A percentile compares a stretch with the other conserved stretches of the same genome.
Evolutionary conservation across 768 basidiomycete species (phyloP).

Genomic region (Porphyrellus cyaneotinctus): DNA sequence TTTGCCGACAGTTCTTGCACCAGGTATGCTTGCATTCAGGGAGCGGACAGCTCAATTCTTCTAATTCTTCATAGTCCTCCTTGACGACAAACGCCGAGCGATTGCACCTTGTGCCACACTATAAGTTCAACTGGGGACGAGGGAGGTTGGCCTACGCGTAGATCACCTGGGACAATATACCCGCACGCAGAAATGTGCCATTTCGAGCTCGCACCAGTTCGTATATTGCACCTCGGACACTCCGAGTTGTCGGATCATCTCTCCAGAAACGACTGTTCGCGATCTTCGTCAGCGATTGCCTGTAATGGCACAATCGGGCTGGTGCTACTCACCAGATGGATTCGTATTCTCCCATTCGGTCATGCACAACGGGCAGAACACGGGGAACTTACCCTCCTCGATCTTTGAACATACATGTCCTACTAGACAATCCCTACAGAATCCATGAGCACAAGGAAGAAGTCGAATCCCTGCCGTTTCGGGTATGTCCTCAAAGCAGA

Average conservation of each 20-base stretch:
- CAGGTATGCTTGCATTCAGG: constrained; percentile 47
- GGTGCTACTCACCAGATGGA: constrained; percentile 31
- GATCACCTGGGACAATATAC: constrained; percentile 48
- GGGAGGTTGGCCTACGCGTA: not conserved
- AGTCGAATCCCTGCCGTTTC: constrained; percentile 39
- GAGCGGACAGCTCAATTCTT: constrained; percentile 47
- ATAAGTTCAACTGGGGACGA: not conserved
- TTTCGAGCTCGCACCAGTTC: constrained; percentile 44
- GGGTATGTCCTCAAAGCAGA: constrained; percentile 50
- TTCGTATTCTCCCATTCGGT: constrained; percentile 28
- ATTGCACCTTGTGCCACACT: constrained; percentile 41
- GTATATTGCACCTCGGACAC: constrained; percentile 40
- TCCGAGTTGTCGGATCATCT: constrained; percentile 37
- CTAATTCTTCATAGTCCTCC: constrained; percentile 38
- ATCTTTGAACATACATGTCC: constrained; percentile 44
- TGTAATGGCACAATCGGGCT: not conserved
- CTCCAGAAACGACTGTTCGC: constrained; percentile 35
- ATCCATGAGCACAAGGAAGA: constrained; percentile 44
- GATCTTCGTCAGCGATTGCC: not conserved
- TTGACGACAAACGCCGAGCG: constrained; percentile 48
- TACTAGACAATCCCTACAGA: constrained; percentile 52
- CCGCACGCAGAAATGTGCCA: constrained; percentile 38
- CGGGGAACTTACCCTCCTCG: constrained; percentile 49
- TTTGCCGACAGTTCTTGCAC: constrained; percentile 57
- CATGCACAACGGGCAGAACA: constrained; percentile 56